A percentile compares a stretch with the other conserved stretches of the same genome.
Conservation (phyloP, 116 monocot species). For the Posidonia oceanica region DNA sequence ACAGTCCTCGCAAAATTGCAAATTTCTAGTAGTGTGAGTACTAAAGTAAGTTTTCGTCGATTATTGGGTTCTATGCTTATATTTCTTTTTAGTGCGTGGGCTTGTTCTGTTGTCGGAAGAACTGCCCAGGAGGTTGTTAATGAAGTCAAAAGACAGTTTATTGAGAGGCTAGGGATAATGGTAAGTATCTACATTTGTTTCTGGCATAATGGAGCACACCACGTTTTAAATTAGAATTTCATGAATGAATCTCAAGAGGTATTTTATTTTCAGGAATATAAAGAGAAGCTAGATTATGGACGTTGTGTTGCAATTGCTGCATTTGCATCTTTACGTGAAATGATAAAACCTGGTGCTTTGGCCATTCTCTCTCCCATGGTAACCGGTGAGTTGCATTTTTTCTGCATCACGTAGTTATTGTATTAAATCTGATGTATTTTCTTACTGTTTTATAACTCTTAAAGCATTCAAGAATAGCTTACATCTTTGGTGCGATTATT, state of each 20-base stretch:
- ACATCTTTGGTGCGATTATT: no score
- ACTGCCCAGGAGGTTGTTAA: conserved; percentile 99
- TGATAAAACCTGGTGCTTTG: conserved; percentile 97
- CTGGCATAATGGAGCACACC: not conserved
- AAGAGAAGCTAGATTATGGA: conserved; percentile 96
- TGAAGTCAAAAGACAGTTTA: conserved; percentile 93
- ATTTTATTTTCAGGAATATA: conserved; percentile 58
- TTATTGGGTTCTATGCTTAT: conserved; percentile 99
- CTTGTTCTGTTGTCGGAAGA: conserved; percentile 90
- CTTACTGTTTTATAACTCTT: no score
- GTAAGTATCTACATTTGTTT: conserved; percentile 26
- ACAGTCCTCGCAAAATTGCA: no score
- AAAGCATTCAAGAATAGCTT: no score
- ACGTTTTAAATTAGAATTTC: not conserved
- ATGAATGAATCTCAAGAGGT: not conserved
- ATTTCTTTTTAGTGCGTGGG: conserved; percentile 98
- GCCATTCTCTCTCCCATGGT: conserved; percentile 84
- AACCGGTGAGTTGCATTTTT: conserved; percentile 35
- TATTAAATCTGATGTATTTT: not conserved
- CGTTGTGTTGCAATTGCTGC: conserved; percentile 99
- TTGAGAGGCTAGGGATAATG: conserved; percentile 97
- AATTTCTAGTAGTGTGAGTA: no score
- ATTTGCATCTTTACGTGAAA: conserved; percentile 92
- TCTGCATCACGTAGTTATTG: not conserved
- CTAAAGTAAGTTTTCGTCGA: no score